Percentiles rank a stretch among this genome's conserved stretches.
These are phyloP conservation scores for Fistulifera pelliculosa DNA, from an alignment of 108 stramenopile species.

Conservation along the genomic window DNA sequence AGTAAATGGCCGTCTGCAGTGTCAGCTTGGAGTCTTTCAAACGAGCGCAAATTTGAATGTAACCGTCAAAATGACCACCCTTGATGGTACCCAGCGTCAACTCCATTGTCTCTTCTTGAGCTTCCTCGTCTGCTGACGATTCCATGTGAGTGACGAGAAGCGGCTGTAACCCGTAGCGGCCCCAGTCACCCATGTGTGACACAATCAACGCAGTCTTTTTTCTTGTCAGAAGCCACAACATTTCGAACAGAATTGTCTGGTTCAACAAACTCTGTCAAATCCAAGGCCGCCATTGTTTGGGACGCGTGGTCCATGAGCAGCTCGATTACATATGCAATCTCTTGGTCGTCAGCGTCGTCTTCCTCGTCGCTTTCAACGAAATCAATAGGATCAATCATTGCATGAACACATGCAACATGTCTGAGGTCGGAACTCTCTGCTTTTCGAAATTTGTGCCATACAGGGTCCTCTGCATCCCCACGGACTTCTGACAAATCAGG, in stretches of 20 bases:
- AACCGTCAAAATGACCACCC: constrained; percentile 66
- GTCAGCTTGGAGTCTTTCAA: neutral
- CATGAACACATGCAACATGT: constrained; percentile 27
- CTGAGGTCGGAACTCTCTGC: constrained; percentile 14
- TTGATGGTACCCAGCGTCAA: constrained; percentile 39
- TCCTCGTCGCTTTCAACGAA: constrained; percentile 18
- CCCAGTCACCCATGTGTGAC: constrained; percentile 49
- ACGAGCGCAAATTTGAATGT: constrained; percentile 18
- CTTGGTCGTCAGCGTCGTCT: constrained; percentile 9
- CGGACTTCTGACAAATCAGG: neutral
- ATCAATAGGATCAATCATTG: constrained; percentile 10
- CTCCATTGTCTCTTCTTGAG: constrained; percentile 5
- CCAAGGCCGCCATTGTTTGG: constrained; percentile 31
- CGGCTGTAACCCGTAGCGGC: constrained; percentile 55
- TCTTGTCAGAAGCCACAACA: constrained; percentile 6
- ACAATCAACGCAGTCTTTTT: constrained; percentile 25
- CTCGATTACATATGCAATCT: constrained; percentile 14
- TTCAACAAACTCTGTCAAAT: constrained; percentile 56
- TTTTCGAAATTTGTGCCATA: constrained; percentile 15
- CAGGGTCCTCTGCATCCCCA: neutral
- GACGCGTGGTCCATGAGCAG: constrained; percentile 31
- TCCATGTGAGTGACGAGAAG: constrained; percentile 19
- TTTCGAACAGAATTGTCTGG: constrained; percentile 19
- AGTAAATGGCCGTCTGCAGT: neutral
- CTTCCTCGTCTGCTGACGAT: neutral